Conservation (phyloP, 1,139 yeast species). For the Hyphopichia pseudoburtonii region DNA sequence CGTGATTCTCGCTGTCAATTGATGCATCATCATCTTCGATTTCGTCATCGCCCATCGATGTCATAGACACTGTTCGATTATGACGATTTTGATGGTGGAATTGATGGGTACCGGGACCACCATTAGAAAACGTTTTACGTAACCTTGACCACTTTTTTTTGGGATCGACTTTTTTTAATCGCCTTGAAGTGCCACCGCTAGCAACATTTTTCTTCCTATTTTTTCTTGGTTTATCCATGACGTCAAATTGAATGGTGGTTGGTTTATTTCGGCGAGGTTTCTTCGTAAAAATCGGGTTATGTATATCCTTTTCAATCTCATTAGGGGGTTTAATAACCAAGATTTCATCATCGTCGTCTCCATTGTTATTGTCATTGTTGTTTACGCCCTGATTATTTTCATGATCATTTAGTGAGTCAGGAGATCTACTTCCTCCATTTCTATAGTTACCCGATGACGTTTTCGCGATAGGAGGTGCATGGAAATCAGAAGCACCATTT, state of each 20-base stretch:
- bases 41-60: constrained; percentile 3
- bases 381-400: background rate
- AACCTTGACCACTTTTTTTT: constrained; percentile 16
- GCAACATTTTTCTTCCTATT: constrained; percentile 11
- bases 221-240: constrained; percentile 13
- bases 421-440: background rate
- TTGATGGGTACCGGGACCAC: constrained; percentile 7
- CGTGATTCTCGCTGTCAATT: constrained; percentile 14
- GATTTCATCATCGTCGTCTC: constrained; percentile 74
- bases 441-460: background rate
- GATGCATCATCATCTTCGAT: constrained; percentile 14
- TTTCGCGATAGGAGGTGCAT: background rate
- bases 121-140: constrained; percentile 23
- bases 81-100: constrained; percentile 2
- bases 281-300: constrained; percentile 37
- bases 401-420: background rate
- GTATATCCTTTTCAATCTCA: constrained; percentile 52
- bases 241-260: constrained; percentile 20
- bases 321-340: constrained; percentile 77
- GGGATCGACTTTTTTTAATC: constrained; percentile 7
- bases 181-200: background rate
- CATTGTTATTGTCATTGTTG: constrained; percentile 5
- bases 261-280: constrained; percentile 13
- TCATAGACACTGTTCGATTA: background rate
- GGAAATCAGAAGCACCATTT: too few species aligned